Evolutionary conservation across 345 rosid species (phyloP).

Genomic region (Microthlaspi erraticum): DNA sequence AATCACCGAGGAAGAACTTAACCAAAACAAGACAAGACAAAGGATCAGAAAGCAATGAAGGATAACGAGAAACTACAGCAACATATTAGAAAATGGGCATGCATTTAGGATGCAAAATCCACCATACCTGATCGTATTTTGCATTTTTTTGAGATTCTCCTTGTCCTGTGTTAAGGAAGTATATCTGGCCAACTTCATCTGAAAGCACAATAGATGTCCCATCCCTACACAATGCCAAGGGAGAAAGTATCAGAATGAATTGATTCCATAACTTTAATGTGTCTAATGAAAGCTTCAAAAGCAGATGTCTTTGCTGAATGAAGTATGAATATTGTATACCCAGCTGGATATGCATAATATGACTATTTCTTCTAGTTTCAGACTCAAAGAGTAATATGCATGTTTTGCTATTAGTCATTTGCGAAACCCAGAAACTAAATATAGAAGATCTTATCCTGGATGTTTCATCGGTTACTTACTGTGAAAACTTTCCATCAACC

Average conservation of each 20-base stretch:
- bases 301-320: conserved; percentile 8
- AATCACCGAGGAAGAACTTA: conserved; percentile 99
- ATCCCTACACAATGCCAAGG: conserved; percentile 61
- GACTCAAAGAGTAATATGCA: conserved; percentile 27
- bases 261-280: conserved; percentile 14
- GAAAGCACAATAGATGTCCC: conserved; percentile 98
- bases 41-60: conserved; percentile 31
- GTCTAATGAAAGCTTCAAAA: conserved; percentile 27
- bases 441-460: conserved; percentile 27
- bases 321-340: conserved; percentile 31
- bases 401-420: conserved; percentile 22
- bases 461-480: conserved; percentile 65
- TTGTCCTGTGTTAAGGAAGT: conserved; percentile 94
- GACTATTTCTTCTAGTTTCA: conserved; percentile 30
- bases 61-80: conserved; percentile 26
- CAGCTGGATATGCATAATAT: conserved; percentile 27
- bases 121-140: conserved; percentile 90
- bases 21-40: conserved; percentile 31
- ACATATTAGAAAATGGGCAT: conserved; percentile 36
- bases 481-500: conserved; percentile 99
- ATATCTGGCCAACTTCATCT: conserved; percentile 98
- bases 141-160: conserved; percentile 96
- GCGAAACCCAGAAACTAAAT: too few species aligned
- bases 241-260: conserved; percentile 3
- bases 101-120: conserved; percentile 20